phyloP scores from a whole-genome alignment of 169 alveolate species.

The Plasmodium vivax region DNA sequence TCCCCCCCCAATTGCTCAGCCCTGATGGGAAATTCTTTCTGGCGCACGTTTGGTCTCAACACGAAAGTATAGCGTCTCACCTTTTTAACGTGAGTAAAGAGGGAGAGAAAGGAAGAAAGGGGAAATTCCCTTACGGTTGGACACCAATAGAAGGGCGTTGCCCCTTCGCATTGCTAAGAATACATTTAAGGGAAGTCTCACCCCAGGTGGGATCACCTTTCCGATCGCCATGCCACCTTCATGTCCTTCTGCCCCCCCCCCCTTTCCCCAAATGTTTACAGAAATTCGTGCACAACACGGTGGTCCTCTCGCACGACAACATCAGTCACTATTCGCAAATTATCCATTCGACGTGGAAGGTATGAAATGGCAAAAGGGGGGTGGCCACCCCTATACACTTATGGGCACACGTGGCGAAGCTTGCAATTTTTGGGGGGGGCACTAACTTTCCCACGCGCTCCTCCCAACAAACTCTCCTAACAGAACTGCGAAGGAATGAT shows the following conservation, averaged over 20 bases:
- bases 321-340: conserved; percentile 56
- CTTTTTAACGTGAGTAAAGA: conserved; percentile 18
- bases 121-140: not conserved
- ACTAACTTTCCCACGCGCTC: not conserved
- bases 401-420: not conserved
- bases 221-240: not conserved
- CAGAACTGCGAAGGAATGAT: conserved; percentile 55
- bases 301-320: conserved; percentile 18
- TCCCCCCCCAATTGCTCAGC: not conserved
- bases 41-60: conserved; percentile 61
- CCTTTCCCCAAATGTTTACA: not conserved
- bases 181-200: not conserved
- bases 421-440: not conserved
- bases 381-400: not conserved
- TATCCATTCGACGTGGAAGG: conserved; percentile 63
- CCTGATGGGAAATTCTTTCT: conserved; percentile 59
- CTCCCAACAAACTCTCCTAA: not conserved
- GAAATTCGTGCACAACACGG: conserved; percentile 41
- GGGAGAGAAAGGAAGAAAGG: not conserved
- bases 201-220: not conserved
- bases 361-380: not conserved
- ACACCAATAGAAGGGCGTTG: not conserved
- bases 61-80: conserved; percentile 59
- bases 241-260: not conserved
- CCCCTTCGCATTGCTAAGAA: not conserved